Evolutionary conservation across 139 green algal species (phyloP).

Genomic region (Tetraselmis striata): DNA sequence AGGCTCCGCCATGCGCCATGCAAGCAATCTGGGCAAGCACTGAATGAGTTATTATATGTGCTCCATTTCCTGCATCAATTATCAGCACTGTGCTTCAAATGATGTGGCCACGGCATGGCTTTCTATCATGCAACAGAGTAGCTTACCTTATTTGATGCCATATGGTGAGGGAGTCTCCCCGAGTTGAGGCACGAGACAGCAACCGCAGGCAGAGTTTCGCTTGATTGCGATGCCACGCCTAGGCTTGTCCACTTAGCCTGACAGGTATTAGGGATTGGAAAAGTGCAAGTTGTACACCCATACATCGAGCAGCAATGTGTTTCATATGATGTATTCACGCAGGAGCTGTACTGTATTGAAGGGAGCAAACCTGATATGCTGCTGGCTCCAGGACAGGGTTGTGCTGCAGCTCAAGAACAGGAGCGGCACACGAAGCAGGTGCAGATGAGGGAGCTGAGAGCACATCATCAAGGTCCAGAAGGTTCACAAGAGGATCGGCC

Average conservation of each 20-base stretch:
- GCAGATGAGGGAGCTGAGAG: neutral
- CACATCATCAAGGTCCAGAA: neutral
- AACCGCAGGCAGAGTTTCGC: neutral
- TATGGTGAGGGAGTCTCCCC: neutral
- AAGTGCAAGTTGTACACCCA: too few species aligned
- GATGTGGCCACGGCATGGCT: too few species aligned
- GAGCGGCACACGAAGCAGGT: neutral
- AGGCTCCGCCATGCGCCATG: neutral
- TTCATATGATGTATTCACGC: too few species aligned
- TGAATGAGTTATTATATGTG: too few species aligned
- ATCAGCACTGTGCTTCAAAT: too few species aligned
- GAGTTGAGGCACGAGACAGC: neutral
- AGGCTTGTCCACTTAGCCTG: neutral
- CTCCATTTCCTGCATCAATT: too few species aligned
- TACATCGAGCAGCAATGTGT: too few species aligned
- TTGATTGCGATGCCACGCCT: neutral
- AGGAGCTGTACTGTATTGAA: too few species aligned
- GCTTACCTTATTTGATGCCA: neutral
- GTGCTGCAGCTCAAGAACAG: neutral
- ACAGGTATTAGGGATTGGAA: too few species aligned
- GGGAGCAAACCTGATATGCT: neutral
- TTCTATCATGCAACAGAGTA: too few species aligned
- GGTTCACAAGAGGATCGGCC: neutral
- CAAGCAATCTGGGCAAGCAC: neutral
- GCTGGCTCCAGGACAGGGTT: neutral